phyloP scores from a whole-genome alignment of 768 basidiomycete species.

The Chalciporus chontae region DNA sequence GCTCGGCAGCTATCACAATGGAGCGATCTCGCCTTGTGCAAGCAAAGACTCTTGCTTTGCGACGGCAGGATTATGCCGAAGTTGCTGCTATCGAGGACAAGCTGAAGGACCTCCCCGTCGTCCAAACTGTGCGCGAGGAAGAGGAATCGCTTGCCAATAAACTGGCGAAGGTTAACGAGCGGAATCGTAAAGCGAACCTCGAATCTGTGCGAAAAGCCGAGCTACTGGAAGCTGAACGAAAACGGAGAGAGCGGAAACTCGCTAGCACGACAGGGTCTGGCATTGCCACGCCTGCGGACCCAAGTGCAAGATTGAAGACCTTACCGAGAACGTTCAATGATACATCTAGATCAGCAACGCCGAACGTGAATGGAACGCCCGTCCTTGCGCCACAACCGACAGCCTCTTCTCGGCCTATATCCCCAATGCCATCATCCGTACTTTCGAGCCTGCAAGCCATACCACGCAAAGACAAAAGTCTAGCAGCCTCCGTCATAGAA shows the following conservation, averaged over 20 bases:
- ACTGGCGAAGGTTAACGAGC: conserved; percentile 82
- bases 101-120: conserved; percentile 48
- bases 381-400: conserved; percentile 29
- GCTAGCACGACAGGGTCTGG: conserved; percentile 38
- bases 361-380: conserved; percentile 49
- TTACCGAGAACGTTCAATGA: conserved; percentile 54
- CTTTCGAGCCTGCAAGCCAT: conserved; percentile 23
- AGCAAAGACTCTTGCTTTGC: conserved; percentile 67
- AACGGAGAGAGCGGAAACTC: conserved; percentile 63
- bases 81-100: conserved; percentile 59
- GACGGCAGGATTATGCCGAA: conserved; percentile 67
- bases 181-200: conserved; percentile 80
- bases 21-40: conserved; percentile 68
- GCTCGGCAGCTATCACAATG: conserved; percentile 36
- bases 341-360: conserved; percentile 50
- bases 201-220: conserved; percentile 81
- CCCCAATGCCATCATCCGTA: conserved; percentile 31
- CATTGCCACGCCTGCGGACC: conserved; percentile 46
- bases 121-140: conserved; percentile 21
- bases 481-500: conserved; percentile 59
- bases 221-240: conserved; percentile 62
- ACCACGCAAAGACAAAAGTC: conserved; percentile 37
- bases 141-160: conserved; percentile 39
- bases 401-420: conserved; percentile 31
- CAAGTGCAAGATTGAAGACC: conserved; percentile 67